A percentile compares a stretch with the other conserved stretches of the same genome.
Conservation (phyloP, 352 stramenopile species). For the Phytopythium litorale region DNA sequence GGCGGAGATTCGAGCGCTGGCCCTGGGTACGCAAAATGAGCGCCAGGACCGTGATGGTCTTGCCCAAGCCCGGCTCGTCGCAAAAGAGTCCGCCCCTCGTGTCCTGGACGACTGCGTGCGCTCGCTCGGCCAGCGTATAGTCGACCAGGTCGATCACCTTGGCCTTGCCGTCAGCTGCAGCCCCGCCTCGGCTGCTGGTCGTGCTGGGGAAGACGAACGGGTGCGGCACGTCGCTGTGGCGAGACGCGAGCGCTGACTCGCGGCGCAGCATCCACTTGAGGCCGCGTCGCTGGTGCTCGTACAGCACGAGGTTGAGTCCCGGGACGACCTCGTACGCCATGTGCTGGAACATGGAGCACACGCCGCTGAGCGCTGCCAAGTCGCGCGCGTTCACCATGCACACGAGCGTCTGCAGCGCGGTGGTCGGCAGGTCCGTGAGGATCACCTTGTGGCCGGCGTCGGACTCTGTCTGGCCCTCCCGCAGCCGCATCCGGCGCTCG, state of each 20-base stretch:
- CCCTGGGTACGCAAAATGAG: constrained; percentile 77
- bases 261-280: constrained; percentile 81
- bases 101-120: constrained; percentile 29
- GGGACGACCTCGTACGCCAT: constrained; percentile 82
- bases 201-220: constrained; percentile 46
- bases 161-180: background rate
- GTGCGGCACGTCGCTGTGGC: constrained; percentile 19
- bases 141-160: constrained; percentile 62
- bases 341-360: constrained; percentile 77
- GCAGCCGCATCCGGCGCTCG: constrained; percentile 34
- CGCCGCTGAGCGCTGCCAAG: constrained; percentile 48
- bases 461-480: background rate
- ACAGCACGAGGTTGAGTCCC: constrained; percentile 66
- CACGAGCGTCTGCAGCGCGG: constrained; percentile 52
- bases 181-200: background rate
- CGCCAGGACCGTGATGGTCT: constrained; percentile 85
- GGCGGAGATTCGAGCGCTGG: constrained; percentile 15
- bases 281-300: constrained; percentile 64
- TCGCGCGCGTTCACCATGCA: constrained; percentile 57
- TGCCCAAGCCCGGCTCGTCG: constrained; percentile 79
- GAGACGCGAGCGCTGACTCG: constrained; percentile 27
- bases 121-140: constrained; percentile 22
- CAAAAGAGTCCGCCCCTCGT: constrained; percentile 74
- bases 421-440: constrained; percentile 63
- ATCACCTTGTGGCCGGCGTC: constrained; percentile 23